Base-by-base conservation (phyloP, 140 eudicot genomes). In the Cichorium intybus region DNA sequence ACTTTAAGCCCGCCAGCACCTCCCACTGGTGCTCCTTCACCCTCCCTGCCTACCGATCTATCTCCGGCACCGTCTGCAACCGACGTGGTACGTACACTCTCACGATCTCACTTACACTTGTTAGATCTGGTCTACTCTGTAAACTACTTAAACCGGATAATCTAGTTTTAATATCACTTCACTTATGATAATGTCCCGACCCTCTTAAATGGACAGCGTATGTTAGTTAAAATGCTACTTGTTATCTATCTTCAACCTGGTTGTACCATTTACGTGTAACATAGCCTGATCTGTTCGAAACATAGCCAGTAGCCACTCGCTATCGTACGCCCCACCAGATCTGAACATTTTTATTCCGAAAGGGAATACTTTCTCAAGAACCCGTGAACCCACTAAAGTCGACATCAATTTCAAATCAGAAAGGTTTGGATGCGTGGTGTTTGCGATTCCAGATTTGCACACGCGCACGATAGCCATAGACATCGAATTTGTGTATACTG, bases 41-140 rank as follows among this genome's bases (percentile, higher is more conserved):
- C 95, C 0, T 56, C 82, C 6, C 49, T 45, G 17, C 33, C 34
- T 2, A 54, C 62, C 20, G 79, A 60, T 75, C 68, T 70, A 0
- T 67, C 97, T n/a, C 96, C 95, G 20, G 84, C 95, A 26, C 95
- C 96, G 5, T 29, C 86, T 2, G 86, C 91, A 33, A 54, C 87
- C 21, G 93, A 87, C 15, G 57, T 39, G 74, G 83, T 75, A 80
- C 77, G 90, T 87, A 81, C 71, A 29, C 14, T 28, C 26, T 47
- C 33, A 17, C 17, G 24, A 16, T 18, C 8, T 10, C 1, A 2
- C 10, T 20, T 64, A 9, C 11, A 22, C 56, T 26, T 27, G 2
- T 48, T 18, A 77, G 72, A 72, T 62, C 69, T 69, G 69, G 9
- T 16, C 45, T 58, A 2, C 1, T n/a, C n/a, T n/a, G n/a, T n/a